Base-by-base conservation (phyloP, 805 yeast species). In the Saturnispora galanensis region DNA sequence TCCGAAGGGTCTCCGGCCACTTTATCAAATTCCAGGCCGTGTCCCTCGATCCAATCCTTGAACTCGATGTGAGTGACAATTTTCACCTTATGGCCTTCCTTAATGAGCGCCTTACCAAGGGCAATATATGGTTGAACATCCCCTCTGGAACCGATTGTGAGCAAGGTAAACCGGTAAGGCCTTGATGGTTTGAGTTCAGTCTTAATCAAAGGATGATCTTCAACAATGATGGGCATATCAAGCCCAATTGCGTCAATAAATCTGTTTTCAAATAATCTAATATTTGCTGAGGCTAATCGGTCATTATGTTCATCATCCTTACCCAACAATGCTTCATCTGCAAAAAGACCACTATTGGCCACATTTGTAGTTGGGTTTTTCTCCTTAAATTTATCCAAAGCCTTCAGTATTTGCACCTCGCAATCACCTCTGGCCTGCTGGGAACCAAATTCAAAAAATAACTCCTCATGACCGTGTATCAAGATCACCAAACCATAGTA, bases 91-190 rank as follows among this genome's bases (percentile, higher is more conserved):
- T 90, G 97, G 0, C 97, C 97, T 52, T 90, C 96, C 18, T 66
- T 68, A 39, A 77, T 62, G 36, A 90, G 67, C 0, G 89, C 95
- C 52, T 79, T 77, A 0, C 86, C 93, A n/a, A 90, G 64, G 0
- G 97, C 90, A 52, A 90, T 83, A 59, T 88, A 90, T 0, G 97
- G 97, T 63, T 90, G 97, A 6, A 90, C 97, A 63, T 90, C 97
- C 31, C 97, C 97, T 47, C 97, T 71, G 0, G 96, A 87, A 0
- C 97, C 97, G 54, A 90, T 90, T 0, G 97, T 90, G 47, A 90
- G 63, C 39, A 87, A 65, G 0, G 84, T 80, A 55, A 89, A 74
- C 28, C 71, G 73, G 53, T 72, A 73, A 2, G 77, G 62, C 41
- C 74, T 69, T 1, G 69, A 57, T 0, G 95, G 84, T 0, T 76